These are phyloP conservation scores for Dryas alaskensis DNA, from an alignment of 306 rosid genomes.

Conservation along the genomic window DNA sequence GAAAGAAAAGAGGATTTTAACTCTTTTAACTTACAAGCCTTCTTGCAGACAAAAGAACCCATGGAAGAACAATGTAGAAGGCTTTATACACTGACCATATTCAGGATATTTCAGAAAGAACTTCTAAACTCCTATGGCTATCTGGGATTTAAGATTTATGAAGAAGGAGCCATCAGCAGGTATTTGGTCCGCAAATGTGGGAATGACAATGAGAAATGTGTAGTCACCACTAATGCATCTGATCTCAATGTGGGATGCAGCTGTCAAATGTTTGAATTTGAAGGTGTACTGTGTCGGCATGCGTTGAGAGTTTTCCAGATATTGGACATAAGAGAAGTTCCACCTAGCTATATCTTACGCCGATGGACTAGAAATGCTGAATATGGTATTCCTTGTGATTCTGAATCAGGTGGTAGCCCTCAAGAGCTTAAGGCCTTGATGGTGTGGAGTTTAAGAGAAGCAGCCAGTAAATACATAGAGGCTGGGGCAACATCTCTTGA, in stretches of 20 bases:
- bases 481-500: conserved; percentile 85
- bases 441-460: conserved; percentile 95
- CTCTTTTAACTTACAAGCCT: conserved; percentile 66
- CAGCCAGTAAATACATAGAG: conserved; percentile 82
- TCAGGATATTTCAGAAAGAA: conserved; percentile 88
- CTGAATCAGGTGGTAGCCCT: conserved; percentile 62
- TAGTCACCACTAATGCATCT: conserved; percentile 61
- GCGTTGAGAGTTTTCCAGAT: conserved; percentile 82
- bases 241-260: conserved; percentile 60
- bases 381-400: conserved; percentile 68
- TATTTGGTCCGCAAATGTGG: conserved; percentile 78
- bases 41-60: conserved; percentile 89
- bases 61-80: conserved; percentile 86
- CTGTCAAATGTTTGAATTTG: conserved; percentile 94
- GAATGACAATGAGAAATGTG: conserved; percentile 66
- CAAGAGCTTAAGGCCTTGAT: conserved; percentile 73
- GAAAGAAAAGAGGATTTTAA: conserved; percentile 84
- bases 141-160: conserved; percentile 80
- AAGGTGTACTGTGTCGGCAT: conserved; percentile 91
- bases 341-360: conserved; percentile 72
- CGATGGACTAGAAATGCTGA: conserved; percentile 94
- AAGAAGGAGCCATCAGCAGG: conserved; percentile 63
- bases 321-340: conserved; percentile 75
- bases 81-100: conserved; percentile 70
- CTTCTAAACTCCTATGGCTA: conserved; percentile 82